Percentiles rank a stretch among this genome's conserved stretches.
Evolutionary conservation across 2,329 filamentous ascomycete genomes (phyloP).

Genomic region (Fusarium sp.): DNA sequence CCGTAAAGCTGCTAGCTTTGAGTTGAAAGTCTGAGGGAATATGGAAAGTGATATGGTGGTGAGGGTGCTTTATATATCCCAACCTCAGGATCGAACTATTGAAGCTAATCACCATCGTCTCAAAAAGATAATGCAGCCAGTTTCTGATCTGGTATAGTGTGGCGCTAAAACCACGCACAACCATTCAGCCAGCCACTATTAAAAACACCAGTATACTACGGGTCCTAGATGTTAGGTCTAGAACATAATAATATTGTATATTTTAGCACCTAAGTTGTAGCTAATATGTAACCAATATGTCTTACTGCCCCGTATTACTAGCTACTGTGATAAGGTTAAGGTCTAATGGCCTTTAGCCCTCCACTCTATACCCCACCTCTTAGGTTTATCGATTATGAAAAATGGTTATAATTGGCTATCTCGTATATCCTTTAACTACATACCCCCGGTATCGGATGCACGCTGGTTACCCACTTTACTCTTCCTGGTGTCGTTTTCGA

Average conservation of each 20-base stretch:
- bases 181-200: background rate
- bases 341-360: background rate
- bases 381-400: background rate
- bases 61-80: background rate
- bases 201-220: background rate
- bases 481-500: background rate
- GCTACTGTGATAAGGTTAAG: background rate
- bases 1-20: accelerated
- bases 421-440: background rate
- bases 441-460: background rate
- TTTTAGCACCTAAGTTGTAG: background rate
- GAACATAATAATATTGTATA: accelerated
- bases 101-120: background rate
- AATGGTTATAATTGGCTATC: background rate
- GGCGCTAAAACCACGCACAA: accelerated
- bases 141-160: background rate
- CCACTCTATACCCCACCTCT: background rate
- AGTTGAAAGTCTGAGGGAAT: accelerated
- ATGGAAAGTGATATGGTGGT: background rate
- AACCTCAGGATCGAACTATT: background rate
- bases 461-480: background rate
- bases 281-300: background rate
- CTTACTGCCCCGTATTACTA: background rate
- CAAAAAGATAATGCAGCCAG: accelerated
- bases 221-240: background rate